These are phyloP conservation scores for Tetrapisispora fleetii DNA, from an alignment of 805 yeast species.

Conservation along the genomic window DNA sequence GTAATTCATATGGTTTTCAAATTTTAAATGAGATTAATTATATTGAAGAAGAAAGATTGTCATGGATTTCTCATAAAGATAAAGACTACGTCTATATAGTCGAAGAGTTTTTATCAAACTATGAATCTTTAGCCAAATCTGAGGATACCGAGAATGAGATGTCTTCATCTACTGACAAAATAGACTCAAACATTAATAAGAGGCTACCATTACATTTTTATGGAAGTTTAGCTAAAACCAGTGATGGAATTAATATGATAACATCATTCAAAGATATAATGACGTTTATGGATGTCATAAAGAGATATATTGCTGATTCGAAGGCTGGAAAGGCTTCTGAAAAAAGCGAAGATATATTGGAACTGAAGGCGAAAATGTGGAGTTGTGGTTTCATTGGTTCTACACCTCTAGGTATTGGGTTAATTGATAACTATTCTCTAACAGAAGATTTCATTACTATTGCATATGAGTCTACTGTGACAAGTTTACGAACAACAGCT, in stretches of 20 bases:
- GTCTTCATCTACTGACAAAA: neutral
- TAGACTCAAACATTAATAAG: conserved; percentile 3
- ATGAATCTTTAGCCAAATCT: conserved; percentile 2
- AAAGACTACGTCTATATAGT: conserved; percentile 39
- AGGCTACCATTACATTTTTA: conserved; percentile 59
- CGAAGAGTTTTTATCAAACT: conserved; percentile 30
- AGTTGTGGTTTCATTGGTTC: conserved; percentile 77
- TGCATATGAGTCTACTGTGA: conserved; percentile 37
- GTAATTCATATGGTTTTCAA: conserved; percentile 59
- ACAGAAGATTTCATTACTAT: conserved; percentile 45
- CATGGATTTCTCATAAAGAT: conserved; percentile 49
- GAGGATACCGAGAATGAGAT: neutral
- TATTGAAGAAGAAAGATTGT: conserved; percentile 53
- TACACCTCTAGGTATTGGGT: conserved; percentile 54
- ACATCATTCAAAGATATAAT: conserved; percentile 40
- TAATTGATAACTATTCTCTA: conserved; percentile 44
- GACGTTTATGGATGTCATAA: conserved; percentile 30
- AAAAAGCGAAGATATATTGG: conserved; percentile 30
- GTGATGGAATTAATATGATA: conserved; percentile 63
- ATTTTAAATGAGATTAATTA: conserved; percentile 51
- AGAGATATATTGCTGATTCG: conserved; percentile 22
- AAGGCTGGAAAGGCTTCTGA: conserved; percentile 11
- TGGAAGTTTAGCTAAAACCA: conserved; percentile 69
- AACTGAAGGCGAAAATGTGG: conserved; percentile 74
- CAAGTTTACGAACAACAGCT: conserved; percentile 66